Percentiles rank a stretch among this genome's conserved stretches.
Conservation (phyloP, 441 rosid species). For the Populus hybrid region DNA sequence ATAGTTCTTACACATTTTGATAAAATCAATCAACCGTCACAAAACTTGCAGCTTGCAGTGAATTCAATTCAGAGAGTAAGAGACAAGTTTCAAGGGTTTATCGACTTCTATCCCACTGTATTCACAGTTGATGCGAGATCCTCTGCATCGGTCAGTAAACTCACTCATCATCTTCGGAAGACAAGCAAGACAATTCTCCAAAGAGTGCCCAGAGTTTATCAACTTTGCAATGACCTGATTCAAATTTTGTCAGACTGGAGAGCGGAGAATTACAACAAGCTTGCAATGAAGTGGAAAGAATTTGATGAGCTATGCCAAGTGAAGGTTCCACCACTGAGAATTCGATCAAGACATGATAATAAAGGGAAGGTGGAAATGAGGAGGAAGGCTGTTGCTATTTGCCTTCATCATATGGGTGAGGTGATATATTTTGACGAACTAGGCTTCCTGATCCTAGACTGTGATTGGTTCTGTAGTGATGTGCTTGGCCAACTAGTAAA, state of each 20-base stretch:
- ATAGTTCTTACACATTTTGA: slow-evolving; percentile 81
- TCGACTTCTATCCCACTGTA: slow-evolving; percentile 74
- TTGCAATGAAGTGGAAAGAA: slow-evolving; percentile 90
- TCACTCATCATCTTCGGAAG: slow-evolving; percentile 67
- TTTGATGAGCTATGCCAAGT: slow-evolving; percentile 80
- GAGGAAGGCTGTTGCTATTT: slow-evolving; percentile 70
- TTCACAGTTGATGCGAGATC: slow-evolving; percentile 94
- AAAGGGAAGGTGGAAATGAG: slow-evolving; percentile 65
- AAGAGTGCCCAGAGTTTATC: slow-evolving; percentile 83
- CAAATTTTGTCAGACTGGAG: slow-evolving; percentile 87
- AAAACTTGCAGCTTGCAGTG: slow-evolving; percentile 54
- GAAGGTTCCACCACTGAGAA: slow-evolving; percentile 72
- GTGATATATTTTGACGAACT: slow-evolving; percentile 74
- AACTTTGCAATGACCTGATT: slow-evolving; percentile 78
- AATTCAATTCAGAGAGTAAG: slow-evolving; percentile 53
- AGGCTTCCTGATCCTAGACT: slow-evolving; percentile 73
- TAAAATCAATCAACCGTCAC: slow-evolving; percentile 59
- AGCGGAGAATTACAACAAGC: slow-evolving; percentile 66
- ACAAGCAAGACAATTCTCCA: slow-evolving; percentile 73
- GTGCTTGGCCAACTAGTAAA: slow-evolving; percentile 76
- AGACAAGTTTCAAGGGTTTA: slow-evolving; percentile 75
- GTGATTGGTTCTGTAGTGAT: slow-evolving; percentile 87
- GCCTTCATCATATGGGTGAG: slow-evolving; percentile 88
- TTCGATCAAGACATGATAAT: slow-evolving; percentile 69
- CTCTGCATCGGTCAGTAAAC: slow-evolving; percentile 72